Percentiles rank a stretch among this genome's conserved stretches.
These are phyloP conservation scores for Dentipellis fragilis DNA, from an alignment of 768 basidiomycete species.

Conservation along the genomic window DNA sequence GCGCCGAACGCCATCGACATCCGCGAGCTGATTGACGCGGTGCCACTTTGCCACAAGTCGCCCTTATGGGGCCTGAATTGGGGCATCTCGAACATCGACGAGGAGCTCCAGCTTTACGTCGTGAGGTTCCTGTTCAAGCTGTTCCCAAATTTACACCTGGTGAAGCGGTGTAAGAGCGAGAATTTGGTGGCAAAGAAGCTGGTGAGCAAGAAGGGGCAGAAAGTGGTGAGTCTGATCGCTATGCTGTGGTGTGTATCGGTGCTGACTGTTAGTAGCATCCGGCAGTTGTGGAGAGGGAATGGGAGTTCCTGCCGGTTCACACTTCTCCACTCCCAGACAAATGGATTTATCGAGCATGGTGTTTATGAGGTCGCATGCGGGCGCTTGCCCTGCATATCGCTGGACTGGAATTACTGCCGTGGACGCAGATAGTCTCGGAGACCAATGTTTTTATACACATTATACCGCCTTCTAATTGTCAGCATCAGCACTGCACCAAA, in stretches of 20 bases:
- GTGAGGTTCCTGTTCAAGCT: not conserved
- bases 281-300: not conserved
- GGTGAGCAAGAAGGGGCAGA: not conserved
- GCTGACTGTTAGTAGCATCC: not conserved
- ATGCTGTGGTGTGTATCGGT: not conserved
- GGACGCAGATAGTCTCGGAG: not conserved
- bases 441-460: not conserved
- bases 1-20: not conserved
- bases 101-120: not conserved
- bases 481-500: not conserved
- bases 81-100: not conserved
- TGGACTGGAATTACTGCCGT: no score
- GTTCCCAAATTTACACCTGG: not conserved
- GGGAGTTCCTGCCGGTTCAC: not conserved
- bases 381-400: not conserved
- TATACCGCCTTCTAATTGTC: not conserved
- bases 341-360: not conserved
- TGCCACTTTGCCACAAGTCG: not conserved
- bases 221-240: not conserved
- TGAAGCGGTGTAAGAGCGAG: not conserved
- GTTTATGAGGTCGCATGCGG: not conserved
- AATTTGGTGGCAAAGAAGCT: not conserved
- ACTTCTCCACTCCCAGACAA: not conserved
- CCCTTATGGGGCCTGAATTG: conserved; percentile 1
- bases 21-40: not conserved